phyloP scores from a whole-genome alignment of 1,139 yeast species.

The Kodamaea plutei region DNA sequence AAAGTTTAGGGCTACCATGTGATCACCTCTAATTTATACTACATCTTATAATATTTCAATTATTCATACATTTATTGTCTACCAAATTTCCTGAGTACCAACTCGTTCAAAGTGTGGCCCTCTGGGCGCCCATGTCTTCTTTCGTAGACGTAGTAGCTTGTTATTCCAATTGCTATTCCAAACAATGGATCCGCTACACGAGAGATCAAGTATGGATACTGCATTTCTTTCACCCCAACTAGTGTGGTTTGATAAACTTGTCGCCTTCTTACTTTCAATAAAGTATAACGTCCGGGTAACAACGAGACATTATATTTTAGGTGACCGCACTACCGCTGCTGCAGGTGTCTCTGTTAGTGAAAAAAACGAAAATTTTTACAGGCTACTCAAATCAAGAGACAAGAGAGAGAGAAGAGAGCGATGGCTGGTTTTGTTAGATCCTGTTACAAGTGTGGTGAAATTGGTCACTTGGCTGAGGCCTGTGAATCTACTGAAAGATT shows the following conservation, averaged over 20 bases:
- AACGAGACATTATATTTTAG: slow-evolving; percentile 2
- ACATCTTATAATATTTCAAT: too few species aligned
- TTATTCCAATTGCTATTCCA: slow-evolving; percentile 54
- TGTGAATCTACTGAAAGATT: slow-evolving; percentile 80
- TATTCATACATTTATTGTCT: slow-evolving; percentile 2
- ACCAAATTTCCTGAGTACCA: slow-evolving; percentile 29
- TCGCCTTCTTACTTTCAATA: too few species aligned
- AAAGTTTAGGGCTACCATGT: slow-evolving; percentile 37
- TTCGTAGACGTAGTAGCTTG: slow-evolving; percentile 61
- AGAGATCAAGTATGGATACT: slow-evolving; percentile 37
- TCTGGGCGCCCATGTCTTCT: slow-evolving; percentile 48
- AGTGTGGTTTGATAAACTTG: too few species aligned
- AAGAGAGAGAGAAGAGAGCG: too few species aligned
- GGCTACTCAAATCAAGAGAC: slow-evolving; percentile 1
- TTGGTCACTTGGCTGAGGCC: slow-evolving; percentile 87
- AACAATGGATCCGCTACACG: slow-evolving; percentile 52
- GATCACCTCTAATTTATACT: too few species aligned
- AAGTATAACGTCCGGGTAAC: slow-evolving; percentile 12
- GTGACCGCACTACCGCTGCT: slow-evolving; percentile 2
- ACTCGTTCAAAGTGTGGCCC: slow-evolving; percentile 56
- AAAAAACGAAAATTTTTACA: slow-evolving; percentile 11
- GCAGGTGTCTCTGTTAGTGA: too few species aligned
- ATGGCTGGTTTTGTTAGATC: slow-evolving; percentile 77
- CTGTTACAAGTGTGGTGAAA: slow-evolving; percentile 89
- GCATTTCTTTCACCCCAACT: too few species aligned